These are phyloP conservation scores for Prunus mume DNA, from an alignment of 306 rosid species.

Conservation along the genomic window DNA sequence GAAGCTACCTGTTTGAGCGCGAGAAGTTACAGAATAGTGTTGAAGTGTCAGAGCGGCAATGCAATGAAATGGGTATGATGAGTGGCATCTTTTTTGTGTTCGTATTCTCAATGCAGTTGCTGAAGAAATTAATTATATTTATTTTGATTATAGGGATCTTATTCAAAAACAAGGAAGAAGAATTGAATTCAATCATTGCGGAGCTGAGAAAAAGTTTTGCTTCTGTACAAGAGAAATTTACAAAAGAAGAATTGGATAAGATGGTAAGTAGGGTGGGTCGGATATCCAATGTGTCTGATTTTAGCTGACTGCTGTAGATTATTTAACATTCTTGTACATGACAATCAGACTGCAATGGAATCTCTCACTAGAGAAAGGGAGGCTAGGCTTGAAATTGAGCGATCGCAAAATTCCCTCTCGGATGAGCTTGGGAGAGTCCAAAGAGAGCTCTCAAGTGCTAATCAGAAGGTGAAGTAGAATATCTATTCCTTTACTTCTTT, in stretches of 20 bases:
- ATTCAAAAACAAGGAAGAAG: constrained; percentile 84
- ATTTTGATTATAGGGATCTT: constrained; percentile 47
- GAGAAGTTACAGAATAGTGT: constrained; percentile 60
- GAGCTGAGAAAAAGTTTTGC: constrained; percentile 74
- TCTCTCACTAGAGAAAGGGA: constrained; percentile 75
- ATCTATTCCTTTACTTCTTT: constrained; percentile 5
- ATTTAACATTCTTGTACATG: constrained; percentile 11
- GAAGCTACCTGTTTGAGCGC: constrained; percentile 74
- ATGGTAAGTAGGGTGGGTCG: constrained; percentile 51
- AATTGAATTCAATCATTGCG: constrained; percentile 63
- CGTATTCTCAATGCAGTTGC: constrained; percentile 8
- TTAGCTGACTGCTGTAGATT: constrained; percentile 19
- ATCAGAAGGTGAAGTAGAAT: constrained; percentile 67
- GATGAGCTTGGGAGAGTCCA: constrained; percentile 88
- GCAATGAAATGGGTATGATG: constrained; percentile 69
- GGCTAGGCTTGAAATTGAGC: constrained; percentile 68
- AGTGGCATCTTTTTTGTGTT: background rate
- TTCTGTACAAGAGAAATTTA: constrained; percentile 68
- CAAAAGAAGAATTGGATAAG: constrained; percentile 79
- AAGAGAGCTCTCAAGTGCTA: constrained; percentile 80
- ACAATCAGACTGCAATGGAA: constrained; percentile 67
- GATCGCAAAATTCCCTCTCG: constrained; percentile 58
- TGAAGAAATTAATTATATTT: constrained; percentile 15
- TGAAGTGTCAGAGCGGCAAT: constrained; percentile 63
- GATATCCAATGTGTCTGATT: constrained; percentile 4